Evolutionary conservation across 371 early-diverging fungal genomes (phyloP).

Genomic region (Circinella minor): DNA sequence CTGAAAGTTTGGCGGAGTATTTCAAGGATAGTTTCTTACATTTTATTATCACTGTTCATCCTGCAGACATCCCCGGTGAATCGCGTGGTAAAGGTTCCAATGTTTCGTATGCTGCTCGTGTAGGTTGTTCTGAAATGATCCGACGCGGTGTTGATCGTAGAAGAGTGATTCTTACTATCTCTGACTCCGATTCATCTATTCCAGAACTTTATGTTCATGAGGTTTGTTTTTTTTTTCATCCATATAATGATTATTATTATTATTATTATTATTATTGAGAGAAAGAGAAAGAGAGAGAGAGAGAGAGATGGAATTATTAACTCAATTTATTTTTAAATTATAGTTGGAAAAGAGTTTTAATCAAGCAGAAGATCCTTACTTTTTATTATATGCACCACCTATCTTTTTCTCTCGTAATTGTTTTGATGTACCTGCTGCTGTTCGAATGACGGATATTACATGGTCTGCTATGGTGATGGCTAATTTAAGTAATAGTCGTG

Average conservation of each 20-base stretch:
- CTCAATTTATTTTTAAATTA: neutral
- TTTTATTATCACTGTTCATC: conserved; percentile 72
- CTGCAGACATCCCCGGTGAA: conserved; percentile 74
- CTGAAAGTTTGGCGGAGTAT: conserved; percentile 53
- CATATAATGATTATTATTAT: too few relatives aligned
- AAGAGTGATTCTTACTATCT: conserved; percentile 63
- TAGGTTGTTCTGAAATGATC: conserved; percentile 38
- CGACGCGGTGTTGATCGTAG: conserved; percentile 37
- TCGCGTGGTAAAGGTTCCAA: conserved; percentile 80
- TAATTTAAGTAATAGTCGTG: conserved; percentile 70
- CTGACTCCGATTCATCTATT: conserved; percentile 52
- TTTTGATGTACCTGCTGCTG: conserved; percentile 73
- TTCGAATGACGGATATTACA: conserved; percentile 77
- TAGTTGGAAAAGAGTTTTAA: conserved; percentile 42
- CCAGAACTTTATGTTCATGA: conserved; percentile 49
- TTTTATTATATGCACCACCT: conserved; percentile 69
- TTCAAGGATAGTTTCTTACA: conserved; percentile 55
- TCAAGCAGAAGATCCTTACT: conserved; percentile 49
- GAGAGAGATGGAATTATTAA: too few relatives aligned
- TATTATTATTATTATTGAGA: neutral
- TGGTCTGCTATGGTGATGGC: conserved; percentile 84
- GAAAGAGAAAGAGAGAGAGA: too few relatives aligned
- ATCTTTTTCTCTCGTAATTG: conserved; percentile 83
- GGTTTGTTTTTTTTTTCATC: conserved; percentile 15
- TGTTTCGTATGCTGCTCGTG: conserved; percentile 72